A percentile compares a stretch with the other conserved stretches of the same genome.
These are phyloP conservation scores for Cryptococcus hybrid DNA, from an alignment of 1,284 basidiomycete genomes.

Conservation along the genomic window DNA sequence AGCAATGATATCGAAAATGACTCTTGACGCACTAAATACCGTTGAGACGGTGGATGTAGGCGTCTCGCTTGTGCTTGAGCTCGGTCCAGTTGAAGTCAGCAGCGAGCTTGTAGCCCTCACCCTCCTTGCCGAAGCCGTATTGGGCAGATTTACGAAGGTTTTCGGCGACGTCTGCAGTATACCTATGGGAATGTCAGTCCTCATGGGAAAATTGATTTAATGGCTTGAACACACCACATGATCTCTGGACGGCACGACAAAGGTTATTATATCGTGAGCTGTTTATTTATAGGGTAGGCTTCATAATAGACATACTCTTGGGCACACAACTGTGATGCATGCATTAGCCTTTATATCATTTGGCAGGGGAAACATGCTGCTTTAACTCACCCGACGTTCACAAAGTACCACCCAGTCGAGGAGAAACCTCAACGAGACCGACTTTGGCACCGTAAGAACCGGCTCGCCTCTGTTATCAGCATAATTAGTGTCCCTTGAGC, in stretches of 20 bases:
- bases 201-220: constrained; percentile 39
- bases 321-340: constrained; percentile 67
- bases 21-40: constrained; percentile 67
- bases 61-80: constrained; percentile 93
- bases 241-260: constrained; percentile 58
- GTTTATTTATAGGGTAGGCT: neutral
- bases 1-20: constrained; percentile 1
- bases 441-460: constrained; percentile 93
- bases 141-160: constrained; percentile 68
- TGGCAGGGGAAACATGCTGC: constrained; percentile 45
- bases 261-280: neutral
- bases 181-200: constrained; percentile 34
- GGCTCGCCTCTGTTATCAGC: constrained; percentile 71
- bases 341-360: constrained; percentile 1
- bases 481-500: neutral
- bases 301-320: constrained; percentile 61
- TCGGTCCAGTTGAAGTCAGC: constrained; percentile 79
- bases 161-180: constrained; percentile 90
- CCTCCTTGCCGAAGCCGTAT: constrained; percentile 70
- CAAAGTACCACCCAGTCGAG: constrained; percentile 87
- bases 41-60: constrained; percentile 88
- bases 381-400: constrained; percentile 59
- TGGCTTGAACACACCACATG: constrained; percentile 68
- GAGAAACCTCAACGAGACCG: constrained; percentile 78
- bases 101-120: constrained; percentile 53